These are phyloP conservation scores for Bocquillonia castaneifolia DNA, from an alignment of 441 rosid species.

Conservation along the genomic window DNA sequence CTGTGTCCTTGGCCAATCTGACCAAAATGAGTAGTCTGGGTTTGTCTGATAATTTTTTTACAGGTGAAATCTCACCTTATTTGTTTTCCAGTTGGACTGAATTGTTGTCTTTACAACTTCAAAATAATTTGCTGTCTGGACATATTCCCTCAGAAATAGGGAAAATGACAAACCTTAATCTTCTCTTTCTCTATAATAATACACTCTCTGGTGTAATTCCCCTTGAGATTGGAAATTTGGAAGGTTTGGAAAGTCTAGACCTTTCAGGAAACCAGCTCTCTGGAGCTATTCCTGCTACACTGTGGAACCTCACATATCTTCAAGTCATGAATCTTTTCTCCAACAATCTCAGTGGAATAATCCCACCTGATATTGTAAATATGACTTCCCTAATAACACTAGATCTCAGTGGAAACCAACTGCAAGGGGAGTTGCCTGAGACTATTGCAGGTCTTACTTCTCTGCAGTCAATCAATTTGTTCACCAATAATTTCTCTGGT, in stretches of 20 bases:
- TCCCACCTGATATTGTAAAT: constrained; percentile 28
- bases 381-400: constrained; percentile 16
- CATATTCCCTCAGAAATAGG: constrained; percentile 48
- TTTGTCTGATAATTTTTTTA: constrained; percentile 39
- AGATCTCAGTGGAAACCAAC: constrained; percentile 26
- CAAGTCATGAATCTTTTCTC: constrained; percentile 21
- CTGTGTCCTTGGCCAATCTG: constrained; percentile 50
- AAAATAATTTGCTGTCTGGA: constrained; percentile 43
- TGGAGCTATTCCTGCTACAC: constrained; percentile 21
- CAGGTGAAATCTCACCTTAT: constrained; percentile 42
- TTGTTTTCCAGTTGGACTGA: constrained; percentile 46
- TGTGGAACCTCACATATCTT: constrained; percentile 27
- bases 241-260: constrained; percentile 9
- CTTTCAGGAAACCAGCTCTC: constrained; percentile 27
- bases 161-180: constrained; percentile 29
- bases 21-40: constrained; percentile 32
- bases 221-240: constrained; percentile 40
- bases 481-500: constrained; percentile 27
- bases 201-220: constrained; percentile 46
- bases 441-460: constrained; percentile 21
- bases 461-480: constrained; percentile 16
- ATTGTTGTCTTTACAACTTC: constrained; percentile 47
- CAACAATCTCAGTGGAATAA: constrained; percentile 26
- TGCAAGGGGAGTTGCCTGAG: constrained; percentile 26
- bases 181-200: constrained; percentile 40